Percentiles rank a stretch among this genome's conserved stretches.
Evolutionary conservation across 179 eudicot genomes (phyloP).

Genomic region (Beta macrorhiza): DNA sequence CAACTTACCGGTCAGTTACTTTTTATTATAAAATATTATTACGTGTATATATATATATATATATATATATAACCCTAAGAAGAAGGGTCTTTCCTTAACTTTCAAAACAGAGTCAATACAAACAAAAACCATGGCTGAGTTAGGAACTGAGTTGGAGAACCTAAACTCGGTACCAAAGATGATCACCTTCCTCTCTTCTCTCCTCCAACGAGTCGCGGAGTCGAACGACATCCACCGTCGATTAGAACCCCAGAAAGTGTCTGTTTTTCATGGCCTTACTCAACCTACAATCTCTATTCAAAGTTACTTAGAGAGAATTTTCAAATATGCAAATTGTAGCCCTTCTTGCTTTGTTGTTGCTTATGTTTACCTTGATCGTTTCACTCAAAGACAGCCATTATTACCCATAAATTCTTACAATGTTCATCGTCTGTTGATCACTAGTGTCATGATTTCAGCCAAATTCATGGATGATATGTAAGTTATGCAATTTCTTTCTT

Average conservation of each 20-base stretch:
- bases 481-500: constrained; percentile 27
- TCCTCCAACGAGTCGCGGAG: constrained; percentile 51
- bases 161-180: constrained; percentile 39
- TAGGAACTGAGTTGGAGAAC: constrained; percentile 36
- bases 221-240: constrained; percentile 42
- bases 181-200: constrained; percentile 51
- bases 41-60: constrained; percentile 1
- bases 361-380: constrained; percentile 68
- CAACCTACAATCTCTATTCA: constrained; percentile 54
- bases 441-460: constrained; percentile 64
- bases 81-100: constrained; percentile 21
- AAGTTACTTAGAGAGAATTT: constrained; percentile 54
- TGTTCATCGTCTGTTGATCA: constrained; percentile 61
- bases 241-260: constrained; percentile 36
- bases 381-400: constrained; percentile 48
- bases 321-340: constrained; percentile 71
- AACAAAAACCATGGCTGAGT: constrained; percentile 20
- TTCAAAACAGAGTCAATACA: not conserved
- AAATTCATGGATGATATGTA: constrained; percentile 72
- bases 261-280: constrained; percentile 55
- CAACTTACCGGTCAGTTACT: constrained; percentile 28
- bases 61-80: constrained; percentile 18
- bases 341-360: constrained; percentile 61
- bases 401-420: constrained; percentile 51
- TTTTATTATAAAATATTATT: not conserved